Evolutionary conservation across 345 rosid genomes (phyloP).

Genomic region (Melaleuca quinquenervia): DNA sequence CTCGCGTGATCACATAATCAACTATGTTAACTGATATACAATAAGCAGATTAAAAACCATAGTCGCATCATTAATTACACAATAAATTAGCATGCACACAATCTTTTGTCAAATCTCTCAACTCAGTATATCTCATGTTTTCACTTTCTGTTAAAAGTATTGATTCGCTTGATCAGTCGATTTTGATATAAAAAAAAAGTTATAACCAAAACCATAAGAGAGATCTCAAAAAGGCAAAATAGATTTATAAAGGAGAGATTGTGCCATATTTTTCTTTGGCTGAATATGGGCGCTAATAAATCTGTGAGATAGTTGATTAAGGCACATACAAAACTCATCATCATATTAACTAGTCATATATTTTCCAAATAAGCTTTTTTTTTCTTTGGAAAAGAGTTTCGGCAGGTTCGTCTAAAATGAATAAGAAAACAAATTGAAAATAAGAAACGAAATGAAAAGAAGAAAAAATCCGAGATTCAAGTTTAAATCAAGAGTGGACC

Average conservation of each 20-base stretch:
- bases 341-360: too few relatives aligned
- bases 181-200: background rate
- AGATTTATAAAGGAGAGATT: accelerated
- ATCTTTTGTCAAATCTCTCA: background rate
- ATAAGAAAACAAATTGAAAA: too few relatives aligned
- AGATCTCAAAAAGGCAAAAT: background rate
- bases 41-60: background rate
- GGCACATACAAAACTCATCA: too few relatives aligned
- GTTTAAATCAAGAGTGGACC: background rate
- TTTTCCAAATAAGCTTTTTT: too few relatives aligned
- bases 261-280: background rate
- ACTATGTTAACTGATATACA: background rate
- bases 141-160: background rate
- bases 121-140: background rate
- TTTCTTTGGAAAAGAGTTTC: too few relatives aligned
- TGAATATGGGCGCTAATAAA: background rate
- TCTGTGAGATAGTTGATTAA: background rate
- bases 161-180: accelerated
- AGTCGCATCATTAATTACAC: background rate
- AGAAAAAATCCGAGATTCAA: background rate
- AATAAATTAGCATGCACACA: background rate
- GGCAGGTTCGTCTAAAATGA: too few relatives aligned
- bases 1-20: background rate
- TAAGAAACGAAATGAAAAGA: background rate
- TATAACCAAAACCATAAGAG: background rate